Conservation (phyloP, 2,329 filamentous ascomycete genomes). For the Didymella exigua region DNA sequence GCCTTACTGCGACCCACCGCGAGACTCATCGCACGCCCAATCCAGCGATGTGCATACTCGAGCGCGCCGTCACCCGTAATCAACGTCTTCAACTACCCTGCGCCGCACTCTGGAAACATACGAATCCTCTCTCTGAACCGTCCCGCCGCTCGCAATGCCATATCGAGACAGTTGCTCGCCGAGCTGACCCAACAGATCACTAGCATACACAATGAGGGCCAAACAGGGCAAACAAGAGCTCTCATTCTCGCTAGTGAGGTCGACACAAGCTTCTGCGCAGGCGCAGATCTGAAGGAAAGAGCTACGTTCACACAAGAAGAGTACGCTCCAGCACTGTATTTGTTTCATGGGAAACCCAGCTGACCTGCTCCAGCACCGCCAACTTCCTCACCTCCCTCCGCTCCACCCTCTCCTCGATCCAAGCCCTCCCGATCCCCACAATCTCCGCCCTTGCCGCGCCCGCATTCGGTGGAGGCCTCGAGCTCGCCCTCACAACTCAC, state of each 20-base stretch:
- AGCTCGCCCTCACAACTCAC: constrained; percentile 87
- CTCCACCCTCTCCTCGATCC: constrained; percentile 73
- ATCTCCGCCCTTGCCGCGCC: constrained; percentile 85
- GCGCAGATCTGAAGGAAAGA: constrained; percentile 91
- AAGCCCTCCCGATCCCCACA: constrained; percentile 81
- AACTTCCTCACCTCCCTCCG: constrained; percentile 80
- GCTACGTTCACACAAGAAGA: constrained; percentile 76
- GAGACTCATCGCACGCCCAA: constrained; percentile 28
- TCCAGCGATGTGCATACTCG: constrained; percentile 47
- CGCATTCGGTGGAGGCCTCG: constrained; percentile 90
- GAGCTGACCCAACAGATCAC: constrained; percentile 75
- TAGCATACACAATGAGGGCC: constrained; percentile 66
- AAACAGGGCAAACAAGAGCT: constrained; percentile 70
- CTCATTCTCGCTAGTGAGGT: constrained; percentile 83
- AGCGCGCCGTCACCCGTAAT: constrained; percentile 61
- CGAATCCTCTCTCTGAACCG: constrained; percentile 87
- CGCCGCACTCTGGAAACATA: constrained; percentile 81
- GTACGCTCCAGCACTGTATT: constrained; percentile 56
- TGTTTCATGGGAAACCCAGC: background rate
- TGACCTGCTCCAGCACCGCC: constrained; percentile 64
- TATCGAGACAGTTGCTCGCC: constrained; percentile 77
- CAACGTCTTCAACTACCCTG: constrained; percentile 75
- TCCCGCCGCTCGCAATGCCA: constrained; percentile 84
- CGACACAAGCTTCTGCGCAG: constrained; percentile 90
- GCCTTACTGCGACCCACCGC: constrained; percentile 27